Evolutionary conservation across 2,329 filamentous ascomycete genomes (phyloP).

Genomic region (Penicillium rolfsii): DNA sequence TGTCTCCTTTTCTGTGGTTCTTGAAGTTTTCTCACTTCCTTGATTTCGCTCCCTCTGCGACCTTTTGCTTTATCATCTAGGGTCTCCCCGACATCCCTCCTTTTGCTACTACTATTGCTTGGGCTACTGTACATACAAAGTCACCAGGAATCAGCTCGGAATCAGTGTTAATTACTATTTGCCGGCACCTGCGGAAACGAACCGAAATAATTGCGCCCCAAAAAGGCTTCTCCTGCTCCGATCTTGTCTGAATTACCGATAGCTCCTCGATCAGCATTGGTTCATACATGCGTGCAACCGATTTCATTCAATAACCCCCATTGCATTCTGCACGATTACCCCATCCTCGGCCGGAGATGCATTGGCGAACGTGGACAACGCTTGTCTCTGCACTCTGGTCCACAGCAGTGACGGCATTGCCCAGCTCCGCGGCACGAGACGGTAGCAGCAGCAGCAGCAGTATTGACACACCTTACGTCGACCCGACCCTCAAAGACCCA

Average conservation of each 20-base stretch:
- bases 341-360: slow-evolving; percentile 26
- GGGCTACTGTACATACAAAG: slow-evolving; percentile 6
- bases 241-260: background rate
- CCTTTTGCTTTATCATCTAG: background rate
- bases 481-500: slow-evolving; percentile 20
- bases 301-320: background rate
- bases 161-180: background rate
- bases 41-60: background rate
- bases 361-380: slow-evolving; percentile 22
- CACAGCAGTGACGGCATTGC: slow-evolving; percentile 22
- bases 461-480: slow-evolving; percentile 3
- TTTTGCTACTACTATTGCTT: background rate
- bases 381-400: slow-evolving; percentile 27
- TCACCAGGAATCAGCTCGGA: background rate
- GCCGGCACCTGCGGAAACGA: background rate
- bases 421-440: slow-evolving; percentile 10
- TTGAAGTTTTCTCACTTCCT: background rate
- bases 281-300: background rate
- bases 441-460: slow-evolving; percentile 6
- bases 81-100: background rate
- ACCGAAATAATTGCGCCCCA: slow-evolving; percentile 2
- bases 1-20: background rate
- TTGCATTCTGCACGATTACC: background rate
- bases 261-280: slow-evolving; percentile 1
- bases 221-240: background rate